Evolutionary conservation across 306 rosid genomes (phyloP).

Genomic region (Betula pendula): DNA sequence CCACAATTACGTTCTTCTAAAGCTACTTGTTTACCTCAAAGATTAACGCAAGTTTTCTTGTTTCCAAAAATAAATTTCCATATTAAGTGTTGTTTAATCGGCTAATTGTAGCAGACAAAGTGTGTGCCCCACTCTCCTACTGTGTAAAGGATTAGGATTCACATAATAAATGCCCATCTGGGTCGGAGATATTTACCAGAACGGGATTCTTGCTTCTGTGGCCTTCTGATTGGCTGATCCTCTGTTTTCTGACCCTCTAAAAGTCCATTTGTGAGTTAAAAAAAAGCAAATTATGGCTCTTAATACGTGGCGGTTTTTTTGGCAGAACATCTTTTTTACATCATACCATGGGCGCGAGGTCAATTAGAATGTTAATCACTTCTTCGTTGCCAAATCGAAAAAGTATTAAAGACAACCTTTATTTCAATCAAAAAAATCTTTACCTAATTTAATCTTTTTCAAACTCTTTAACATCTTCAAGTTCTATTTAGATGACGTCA

Average conservation of each 20-base stretch:
- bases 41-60: slow-evolving; percentile 3
- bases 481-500: background rate
- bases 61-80: slow-evolving; percentile 5
- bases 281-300: slow-evolving; percentile 19
- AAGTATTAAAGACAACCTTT: background rate
- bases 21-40: slow-evolving; percentile 20
- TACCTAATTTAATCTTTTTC: background rate
- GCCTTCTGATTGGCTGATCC: slow-evolving; percentile 48
- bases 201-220: slow-evolving; percentile 33
- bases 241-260: background rate
- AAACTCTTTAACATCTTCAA: background rate
- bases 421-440: background rate
- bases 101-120: slow-evolving; percentile 41
- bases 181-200: slow-evolving; percentile 35
- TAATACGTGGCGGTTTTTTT: slow-evolving; percentile 43
- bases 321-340: background rate
- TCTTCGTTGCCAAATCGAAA: background rate
- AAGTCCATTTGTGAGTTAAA: slow-evolving; percentile 27
- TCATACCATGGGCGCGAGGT: slow-evolving; percentile 15
- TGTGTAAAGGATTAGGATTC: slow-evolving; percentile 24
- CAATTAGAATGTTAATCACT: slow-evolving; percentile 5
- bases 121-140: slow-evolving; percentile 40
- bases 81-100: slow-evolving; percentile 33
- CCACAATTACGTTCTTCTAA: slow-evolving; percentile 32
- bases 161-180: slow-evolving; percentile 36